These are phyloP conservation scores for Shiraia sp. DNA, from an alignment of 2,329 filamentous ascomycete genomes.

Conservation along the genomic window DNA sequence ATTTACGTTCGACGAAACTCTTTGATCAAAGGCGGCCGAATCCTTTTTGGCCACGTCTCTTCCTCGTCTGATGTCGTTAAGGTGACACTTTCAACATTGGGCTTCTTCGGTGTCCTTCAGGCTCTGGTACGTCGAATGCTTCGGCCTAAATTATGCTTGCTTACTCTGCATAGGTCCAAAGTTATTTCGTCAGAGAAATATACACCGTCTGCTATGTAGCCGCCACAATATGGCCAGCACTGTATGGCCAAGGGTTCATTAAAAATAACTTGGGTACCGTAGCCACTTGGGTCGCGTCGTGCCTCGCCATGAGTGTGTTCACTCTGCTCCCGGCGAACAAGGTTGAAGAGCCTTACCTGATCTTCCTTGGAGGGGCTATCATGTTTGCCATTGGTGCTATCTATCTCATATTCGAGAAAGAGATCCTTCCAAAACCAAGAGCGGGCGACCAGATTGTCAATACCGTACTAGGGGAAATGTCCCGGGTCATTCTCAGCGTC, in stretches of 20 bases:
- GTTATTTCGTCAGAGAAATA: conserved; percentile 88
- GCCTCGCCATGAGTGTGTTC: conserved; percentile 83
- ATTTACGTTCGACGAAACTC: conserved; percentile 78
- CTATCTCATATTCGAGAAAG: conserved; percentile 81
- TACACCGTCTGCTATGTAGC: conserved; percentile 79
- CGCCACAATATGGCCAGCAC: conserved; percentile 75
- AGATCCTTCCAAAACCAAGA: conserved; percentile 52
- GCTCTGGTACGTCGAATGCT: conserved; percentile 59
- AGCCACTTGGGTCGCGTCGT: conserved; percentile 74
- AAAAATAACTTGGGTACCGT: conserved; percentile 66
- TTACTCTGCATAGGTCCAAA: conserved; percentile 67
- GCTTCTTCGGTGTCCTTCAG: conserved; percentile 76
- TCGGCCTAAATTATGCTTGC: neutral
- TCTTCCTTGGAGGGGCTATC: conserved; percentile 73
- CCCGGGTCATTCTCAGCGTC: conserved; percentile 65
- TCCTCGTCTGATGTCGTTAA: conserved; percentile 61
- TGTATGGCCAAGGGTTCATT: conserved; percentile 75
- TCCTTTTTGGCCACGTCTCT: conserved; percentile 70
- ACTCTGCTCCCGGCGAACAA: conserved; percentile 89
- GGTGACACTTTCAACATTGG: conserved; percentile 65
- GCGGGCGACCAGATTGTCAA: conserved; percentile 34
- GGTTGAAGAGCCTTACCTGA: conserved; percentile 72
- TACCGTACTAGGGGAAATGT: conserved; percentile 50
- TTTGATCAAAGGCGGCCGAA: conserved; percentile 66
- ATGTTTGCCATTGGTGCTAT: conserved; percentile 77